phyloP scores from a whole-genome alignment of 768 basidiomycete species.

The Boletus rubropictus region DNA sequence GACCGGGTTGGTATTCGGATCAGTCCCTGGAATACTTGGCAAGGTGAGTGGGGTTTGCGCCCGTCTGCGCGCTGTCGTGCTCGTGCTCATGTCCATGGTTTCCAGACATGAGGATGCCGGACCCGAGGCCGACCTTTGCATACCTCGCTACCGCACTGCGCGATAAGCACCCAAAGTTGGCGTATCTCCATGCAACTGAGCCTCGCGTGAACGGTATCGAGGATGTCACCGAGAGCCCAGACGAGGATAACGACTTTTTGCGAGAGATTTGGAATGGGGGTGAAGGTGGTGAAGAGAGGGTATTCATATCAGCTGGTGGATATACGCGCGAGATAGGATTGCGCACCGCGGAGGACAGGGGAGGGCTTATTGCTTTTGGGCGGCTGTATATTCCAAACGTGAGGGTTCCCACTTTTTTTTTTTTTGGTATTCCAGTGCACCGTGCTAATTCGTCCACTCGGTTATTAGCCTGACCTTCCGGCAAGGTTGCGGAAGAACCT shows the following conservation, averaged over 20 bases:
- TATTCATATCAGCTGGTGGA: conserved; percentile 41
- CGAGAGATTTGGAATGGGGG: conserved; percentile 38
- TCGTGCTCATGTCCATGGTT: not conserved
- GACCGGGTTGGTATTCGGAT: conserved; percentile 51
- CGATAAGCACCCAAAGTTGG: conserved; percentile 31
- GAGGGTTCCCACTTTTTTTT: conserved; percentile 9
- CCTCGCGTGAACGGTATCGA: conserved; percentile 24
- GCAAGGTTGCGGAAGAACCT: conserved; percentile 22
- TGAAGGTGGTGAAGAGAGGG: conserved; percentile 24
- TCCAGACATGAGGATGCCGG: conserved; percentile 46
- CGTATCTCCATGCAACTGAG: conserved; percentile 51
- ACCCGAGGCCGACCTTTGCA: conserved; percentile 51
- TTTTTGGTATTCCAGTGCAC: not conserved
- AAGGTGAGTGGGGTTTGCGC: conserved; percentile 26
- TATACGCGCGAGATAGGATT: conserved; percentile 39
- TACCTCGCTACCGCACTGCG: conserved; percentile 41
- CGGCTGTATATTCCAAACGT: conserved; percentile 37
- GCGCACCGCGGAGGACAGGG: conserved; percentile 29
- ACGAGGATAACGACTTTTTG: conserved; percentile 39
- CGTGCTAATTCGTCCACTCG: not conserved
- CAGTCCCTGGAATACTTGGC: conserved; percentile 47
- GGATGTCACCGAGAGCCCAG: not conserved
- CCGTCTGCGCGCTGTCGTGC: too few species aligned
- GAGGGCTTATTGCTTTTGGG: conserved; percentile 29
- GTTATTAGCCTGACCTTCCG: conserved; percentile 30